A percentile compares a stretch with the other conserved stretches of the same genome.
Evolutionary conservation across 371 early-diverging fungal genomes (phyloP).

Genomic region (Amoeboaphelidium occidentale): DNA sequence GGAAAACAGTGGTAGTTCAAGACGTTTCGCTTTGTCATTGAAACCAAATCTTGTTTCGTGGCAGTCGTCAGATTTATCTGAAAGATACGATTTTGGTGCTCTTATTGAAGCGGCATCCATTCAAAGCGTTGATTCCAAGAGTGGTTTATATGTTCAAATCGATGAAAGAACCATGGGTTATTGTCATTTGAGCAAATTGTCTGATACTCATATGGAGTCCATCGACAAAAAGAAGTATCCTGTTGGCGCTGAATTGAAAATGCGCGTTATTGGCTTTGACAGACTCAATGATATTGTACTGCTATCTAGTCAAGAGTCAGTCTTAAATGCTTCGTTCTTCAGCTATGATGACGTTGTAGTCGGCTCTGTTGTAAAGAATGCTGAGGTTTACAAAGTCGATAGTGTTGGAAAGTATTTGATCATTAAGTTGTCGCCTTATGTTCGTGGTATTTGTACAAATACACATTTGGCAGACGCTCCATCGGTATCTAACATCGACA

Average conservation of each 20-base stretch:
- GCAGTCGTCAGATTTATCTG: too few relatives aligned
- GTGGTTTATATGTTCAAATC: too few relatives aligned
- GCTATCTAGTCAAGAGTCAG: conserved; percentile 37
- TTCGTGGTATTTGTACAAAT: background rate
- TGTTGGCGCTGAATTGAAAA: conserved; percentile 37
- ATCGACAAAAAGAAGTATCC: conserved; percentile 27
- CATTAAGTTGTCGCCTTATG: too few relatives aligned
- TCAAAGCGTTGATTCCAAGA: too few relatives aligned
- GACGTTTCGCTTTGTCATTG: too few relatives aligned
- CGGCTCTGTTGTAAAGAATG: conserved; percentile 33
- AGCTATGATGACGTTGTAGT: conserved; percentile 35
- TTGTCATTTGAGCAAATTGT: too few relatives aligned
- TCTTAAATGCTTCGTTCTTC: conserved; percentile 39
- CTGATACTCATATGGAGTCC: conserved; percentile 31
- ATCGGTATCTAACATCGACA: conserved; percentile 11
- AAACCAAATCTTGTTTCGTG: too few relatives aligned
- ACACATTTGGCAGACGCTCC: background rate
- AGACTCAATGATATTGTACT: conserved; percentile 39
- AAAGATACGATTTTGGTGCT: too few relatives aligned
- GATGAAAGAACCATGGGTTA: too few relatives aligned
- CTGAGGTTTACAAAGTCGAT: background rate
- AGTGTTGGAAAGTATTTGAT: too few relatives aligned
- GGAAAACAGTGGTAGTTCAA: too few relatives aligned
- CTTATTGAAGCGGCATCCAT: too few relatives aligned
- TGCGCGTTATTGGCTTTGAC: conserved; percentile 50